Evolutionary conservation across 2,329 filamentous ascomycete genomes (phyloP), one percentile per base, ranked within the genome.

Genomic region (Ophiostoma montium): DNA sequence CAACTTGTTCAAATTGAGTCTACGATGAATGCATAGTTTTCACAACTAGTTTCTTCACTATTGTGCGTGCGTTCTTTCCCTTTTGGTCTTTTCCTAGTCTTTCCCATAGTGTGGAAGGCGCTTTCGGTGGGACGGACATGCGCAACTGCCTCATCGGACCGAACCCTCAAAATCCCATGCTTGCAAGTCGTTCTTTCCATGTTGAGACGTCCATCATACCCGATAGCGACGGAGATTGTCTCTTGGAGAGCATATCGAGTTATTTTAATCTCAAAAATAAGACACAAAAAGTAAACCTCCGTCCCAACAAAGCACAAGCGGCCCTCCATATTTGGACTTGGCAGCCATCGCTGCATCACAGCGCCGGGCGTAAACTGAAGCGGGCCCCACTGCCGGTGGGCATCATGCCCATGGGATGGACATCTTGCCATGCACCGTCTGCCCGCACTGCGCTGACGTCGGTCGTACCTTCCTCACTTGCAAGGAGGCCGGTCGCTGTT

Each of bases 221-320:
- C 23, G 23, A 27, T 27, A 27, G 8, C 23, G 23, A 42, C 39
- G 39, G 39, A 42, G 12, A 21, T 42, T 42, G n/a, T 31, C n/a
- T 27, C 23, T 27, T 8, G 8, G 8, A 27, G 5, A 5, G 8
- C 23, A 27, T 27, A 27, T 8, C 8, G 23, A 27, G 23, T 27
- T 27, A 30, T 31, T 10, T 11, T 5, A 44, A 15, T 8, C 5
- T 35, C 7, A n/a, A n/a, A 35, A 35, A 32, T 13, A 32, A 44
- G 32, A 31, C n/a, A 4, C 42, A 9, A 44, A 44, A 33, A 19
- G 30, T 31, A 44, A n/a, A 44, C 27, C 42, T 44, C 42, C 42
- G 42, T 44, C 42, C 42, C 42, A 44, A 44, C 42, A 44, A 44
- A 44, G 42, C 30, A 33, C 27, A 44, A 44, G 30, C 18, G 16